Evolutionary conservation across 768 basidiomycete genomes (phyloP), one percentile per base, ranked within the genome.

Genomic region (Termitomyces sp.): DNA sequence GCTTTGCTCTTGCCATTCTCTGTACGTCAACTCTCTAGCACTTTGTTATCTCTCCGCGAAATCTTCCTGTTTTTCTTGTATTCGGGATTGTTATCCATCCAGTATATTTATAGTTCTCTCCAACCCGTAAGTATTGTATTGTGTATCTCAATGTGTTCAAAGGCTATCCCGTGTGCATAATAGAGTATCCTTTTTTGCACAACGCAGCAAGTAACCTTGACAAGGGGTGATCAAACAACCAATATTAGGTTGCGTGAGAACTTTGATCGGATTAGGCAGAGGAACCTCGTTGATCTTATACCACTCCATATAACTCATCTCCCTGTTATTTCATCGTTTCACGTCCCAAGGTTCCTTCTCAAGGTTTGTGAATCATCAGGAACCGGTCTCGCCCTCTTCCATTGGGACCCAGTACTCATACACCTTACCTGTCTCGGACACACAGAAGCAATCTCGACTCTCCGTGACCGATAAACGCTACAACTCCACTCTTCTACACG

Each of bases 1-100:
- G 60, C 48, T 61, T 55, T 60, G 60, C 56, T 58, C 37, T 40
- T 54, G 40, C 38, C 43, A 56, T 41, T 54, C 38, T 45, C 38
- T 56, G 51, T 58, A 49, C 50, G 50, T 55, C 34, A 50, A 32
- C 28, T 62, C 30, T 54, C 35, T 7, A 49, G 22, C 26, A 26
- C 35, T 32, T 37, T 53, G 54, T 53, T 65, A 64, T 69, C 64
- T 62, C 54, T 51, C 50, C 37, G 11, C 34, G 45, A 60, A 57
- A 51, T 62, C 53, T 65, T 46, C 45, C 26, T 49, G 41, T 65
- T 57, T 65, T 64, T 67, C 48, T 60, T 66, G 61, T 67, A 54
- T 44, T 26, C 60, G 42, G 24, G 9, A 26, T 30, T 35, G 8
- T 43, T 30, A 48, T 46, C 45, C 47, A 46, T 44, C 55, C 34